Evolutionary conservation across 2,329 filamentous ascomycete species (phyloP).

Genomic region (Alternaria ethzedia): DNA sequence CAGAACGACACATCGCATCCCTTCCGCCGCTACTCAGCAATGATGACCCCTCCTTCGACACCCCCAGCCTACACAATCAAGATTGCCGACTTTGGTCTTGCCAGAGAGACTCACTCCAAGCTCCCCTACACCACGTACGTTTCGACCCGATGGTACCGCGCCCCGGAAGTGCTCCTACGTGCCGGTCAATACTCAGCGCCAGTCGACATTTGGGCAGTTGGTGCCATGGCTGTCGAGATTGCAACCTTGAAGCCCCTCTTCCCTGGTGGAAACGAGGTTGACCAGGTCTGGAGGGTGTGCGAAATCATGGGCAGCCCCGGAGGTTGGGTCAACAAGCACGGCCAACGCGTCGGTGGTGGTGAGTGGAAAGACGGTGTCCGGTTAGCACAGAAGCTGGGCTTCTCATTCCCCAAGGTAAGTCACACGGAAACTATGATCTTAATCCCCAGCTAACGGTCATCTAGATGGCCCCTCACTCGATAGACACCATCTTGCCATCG

Average conservation of each 20-base stretch:
- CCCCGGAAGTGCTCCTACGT: constrained; percentile 89
- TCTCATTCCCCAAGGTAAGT: constrained; percentile 86
- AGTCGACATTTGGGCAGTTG: constrained; percentile 98
- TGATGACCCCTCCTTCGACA: constrained; percentile 94
- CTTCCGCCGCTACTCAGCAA: constrained; percentile 88
- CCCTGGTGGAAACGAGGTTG: constrained; percentile 96
- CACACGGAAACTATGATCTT: neutral
- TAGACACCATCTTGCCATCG: constrained; percentile 89
- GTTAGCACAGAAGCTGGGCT: constrained; percentile 92
- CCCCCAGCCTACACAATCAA: constrained; percentile 95
- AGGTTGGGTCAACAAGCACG: constrained; percentile 95
- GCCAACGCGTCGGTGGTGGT: constrained; percentile 85
- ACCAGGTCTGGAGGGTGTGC: constrained; percentile 98
- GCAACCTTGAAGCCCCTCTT: constrained; percentile 96
- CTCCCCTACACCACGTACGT: constrained; percentile 98
- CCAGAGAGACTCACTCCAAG: constrained; percentile 96
- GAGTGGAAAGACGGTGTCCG: constrained; percentile 96
- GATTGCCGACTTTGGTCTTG: constrained; percentile 96
- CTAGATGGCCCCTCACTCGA: constrained; percentile 96
- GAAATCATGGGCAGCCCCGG: constrained; percentile 99
- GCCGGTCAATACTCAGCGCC: constrained; percentile 97
- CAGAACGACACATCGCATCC: constrained; percentile 81
- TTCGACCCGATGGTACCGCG: constrained; percentile 93
- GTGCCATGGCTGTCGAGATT: constrained; percentile 98
- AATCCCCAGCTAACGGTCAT: constrained; percentile 43